These are phyloP conservation scores for Curvularia sp. DNA, from an alignment of 2,329 filamentous ascomycete genomes.

Conservation along the genomic window DNA sequence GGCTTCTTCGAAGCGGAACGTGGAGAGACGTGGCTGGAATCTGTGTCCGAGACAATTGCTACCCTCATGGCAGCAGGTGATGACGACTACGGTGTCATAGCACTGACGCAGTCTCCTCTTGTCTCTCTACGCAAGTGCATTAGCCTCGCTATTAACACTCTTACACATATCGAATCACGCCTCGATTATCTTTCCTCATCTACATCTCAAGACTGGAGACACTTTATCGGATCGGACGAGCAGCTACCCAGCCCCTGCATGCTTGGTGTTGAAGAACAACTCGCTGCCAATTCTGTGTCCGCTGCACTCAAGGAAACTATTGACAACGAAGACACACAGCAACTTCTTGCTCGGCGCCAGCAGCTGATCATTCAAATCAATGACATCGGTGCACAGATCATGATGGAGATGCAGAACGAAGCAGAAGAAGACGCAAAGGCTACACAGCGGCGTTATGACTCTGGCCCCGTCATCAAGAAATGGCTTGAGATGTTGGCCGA, in stretches of 20 bases:
- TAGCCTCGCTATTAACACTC: slow-evolving; percentile 55
- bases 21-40: slow-evolving; percentile 68
- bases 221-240: slow-evolving; percentile 43
- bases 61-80: slow-evolving; percentile 71
- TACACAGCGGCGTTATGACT: slow-evolving; percentile 68
- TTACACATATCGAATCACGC: slow-evolving; percentile 51
- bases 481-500: slow-evolving; percentile 75
- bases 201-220: slow-evolving; percentile 53
- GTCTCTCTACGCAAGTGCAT: slow-evolving; percentile 55
- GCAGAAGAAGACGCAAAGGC: slow-evolving; percentile 62
- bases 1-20: slow-evolving; percentile 48
- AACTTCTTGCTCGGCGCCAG: slow-evolving; percentile 32
- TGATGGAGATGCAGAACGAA: slow-evolving; percentile 57
- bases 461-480: slow-evolving; percentile 70
- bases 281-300: slow-evolving; percentile 25
- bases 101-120: slow-evolving; percentile 73
- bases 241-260: slow-evolving; percentile 27
- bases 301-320: slow-evolving; percentile 25
- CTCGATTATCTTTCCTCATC: slow-evolving; percentile 45
- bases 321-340: slow-evolving; percentile 25
- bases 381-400: slow-evolving; percentile 52
- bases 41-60: slow-evolving; percentile 70
- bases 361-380: slow-evolving; percentile 24
- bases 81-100: slow-evolving; percentile 79
- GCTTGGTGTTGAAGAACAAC: slow-evolving; percentile 26